Evolutionary conservation across 1,284 basidiomycete species (phyloP).

Genomic region (Austroboletus novae-zelandiae): DNA sequence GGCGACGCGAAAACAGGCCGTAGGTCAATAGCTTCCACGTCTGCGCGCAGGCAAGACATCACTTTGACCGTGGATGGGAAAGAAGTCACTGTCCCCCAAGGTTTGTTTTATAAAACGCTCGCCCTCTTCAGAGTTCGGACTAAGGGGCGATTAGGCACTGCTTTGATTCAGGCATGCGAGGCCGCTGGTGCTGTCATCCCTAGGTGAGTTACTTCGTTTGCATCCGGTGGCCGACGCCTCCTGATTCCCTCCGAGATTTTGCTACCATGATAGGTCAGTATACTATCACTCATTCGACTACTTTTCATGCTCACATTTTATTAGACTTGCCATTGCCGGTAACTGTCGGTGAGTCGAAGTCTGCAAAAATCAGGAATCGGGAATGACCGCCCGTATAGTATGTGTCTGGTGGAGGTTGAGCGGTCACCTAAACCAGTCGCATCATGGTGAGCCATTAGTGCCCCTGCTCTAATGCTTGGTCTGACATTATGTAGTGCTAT

Average conservation of each 20-base stretch:
- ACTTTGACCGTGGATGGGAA: slow-evolving; percentile 92
- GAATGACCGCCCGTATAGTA: slow-evolving; percentile 43
- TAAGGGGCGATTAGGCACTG: slow-evolving; percentile 59
- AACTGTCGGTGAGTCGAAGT: slow-evolving; percentile 78
- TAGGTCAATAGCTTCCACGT: slow-evolving; percentile 63
- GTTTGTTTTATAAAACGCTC: slow-evolving; percentile 39
- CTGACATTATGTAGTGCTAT: slow-evolving; percentile 65
- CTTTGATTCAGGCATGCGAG: slow-evolving; percentile 96
- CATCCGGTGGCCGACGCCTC: not conserved
- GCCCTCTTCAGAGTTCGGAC: slow-evolving; percentile 3
- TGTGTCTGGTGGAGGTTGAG: slow-evolving; percentile 98
- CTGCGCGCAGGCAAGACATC: slow-evolving; percentile 71
- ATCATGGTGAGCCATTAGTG: slow-evolving; percentile 59
- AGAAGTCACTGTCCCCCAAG: slow-evolving; percentile 91
- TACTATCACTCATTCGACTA: slow-evolving; percentile 7
- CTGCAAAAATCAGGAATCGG: not conserved
- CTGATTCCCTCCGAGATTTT: slow-evolving; percentile 58
- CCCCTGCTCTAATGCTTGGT: slow-evolving; percentile 22
- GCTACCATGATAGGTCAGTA: slow-evolving; percentile 84
- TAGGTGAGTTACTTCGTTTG: slow-evolving; percentile 44
- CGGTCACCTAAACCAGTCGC: slow-evolving; percentile 92
- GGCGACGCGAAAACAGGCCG: slow-evolving; percentile 39
- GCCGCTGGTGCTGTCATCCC: slow-evolving; percentile 79
- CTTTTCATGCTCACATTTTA: slow-evolving; percentile 13
- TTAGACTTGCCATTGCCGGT: slow-evolving; percentile 86